phyloP scores from a whole-genome alignment of 306 rosid species.

The Ammopiptanthus mongolicus region DNA sequence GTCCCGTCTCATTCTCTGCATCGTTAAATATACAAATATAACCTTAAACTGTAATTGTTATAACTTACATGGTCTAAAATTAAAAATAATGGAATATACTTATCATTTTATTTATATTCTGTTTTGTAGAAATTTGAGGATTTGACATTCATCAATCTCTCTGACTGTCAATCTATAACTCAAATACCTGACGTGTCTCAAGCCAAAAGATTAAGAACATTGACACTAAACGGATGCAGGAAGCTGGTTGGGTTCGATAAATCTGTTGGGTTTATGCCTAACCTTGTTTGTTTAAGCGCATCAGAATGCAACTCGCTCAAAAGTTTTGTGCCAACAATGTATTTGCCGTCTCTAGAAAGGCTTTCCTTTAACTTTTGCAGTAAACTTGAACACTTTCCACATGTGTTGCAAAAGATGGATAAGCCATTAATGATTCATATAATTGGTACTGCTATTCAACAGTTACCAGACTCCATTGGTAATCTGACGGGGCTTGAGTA shows the following conservation, averaged over 20 bases:
- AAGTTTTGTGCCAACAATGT: background rate
- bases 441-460: background rate
- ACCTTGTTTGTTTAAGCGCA: background rate
- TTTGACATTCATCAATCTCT: constrained; percentile 11
- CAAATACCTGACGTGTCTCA: constrained; percentile 11
- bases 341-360: constrained; percentile 1
- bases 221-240: background rate
- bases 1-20: no score
- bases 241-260: background rate
- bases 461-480: constrained; percentile 6
- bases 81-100: background rate
- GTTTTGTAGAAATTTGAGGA: constrained; percentile 1
- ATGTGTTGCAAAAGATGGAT: background rate
- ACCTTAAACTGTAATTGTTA: no score
- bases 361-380: constrained; percentile 1
- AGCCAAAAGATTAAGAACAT: background rate
- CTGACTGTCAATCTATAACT: background rate
- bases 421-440: background rate
- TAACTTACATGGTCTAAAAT: background rate
- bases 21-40: no score
- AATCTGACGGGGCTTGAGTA: constrained; percentile 1
- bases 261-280: background rate
- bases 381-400: constrained; percentile 3
- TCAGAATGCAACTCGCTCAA: background rate
- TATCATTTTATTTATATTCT: background rate